Base-by-base conservation (phyloP, 83 land plant genomes). In the Picea abies region DNA sequence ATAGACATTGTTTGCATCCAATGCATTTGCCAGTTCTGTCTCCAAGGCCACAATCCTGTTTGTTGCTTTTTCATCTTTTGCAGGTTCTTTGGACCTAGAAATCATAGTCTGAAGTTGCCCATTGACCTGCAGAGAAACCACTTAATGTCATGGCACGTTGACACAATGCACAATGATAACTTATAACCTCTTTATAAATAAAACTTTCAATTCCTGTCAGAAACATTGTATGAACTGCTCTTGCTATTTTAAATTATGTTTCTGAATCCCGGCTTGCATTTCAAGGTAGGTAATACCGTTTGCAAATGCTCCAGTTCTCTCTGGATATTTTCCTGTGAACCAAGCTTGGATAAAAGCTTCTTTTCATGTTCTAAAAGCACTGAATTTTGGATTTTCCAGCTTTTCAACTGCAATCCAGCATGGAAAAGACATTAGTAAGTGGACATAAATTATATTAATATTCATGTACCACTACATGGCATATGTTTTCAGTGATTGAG, bases 11-110 rank as follows among this genome's bases (percentile, higher is more conserved):
- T 87, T 89, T 60, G 79, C 6, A 66, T 88, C 84, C 76, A 91
- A 76, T 58, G 95, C 84, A 81, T 91, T 86, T 52, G 95, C 91
- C 73, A 93, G 84, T 87, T 93, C 95, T 64, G 87, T 80, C 83
- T 91, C 95, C 85, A 93, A 82, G 35, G 93, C 91, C 52, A 90
- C 89, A 15, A 91, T 90, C 79, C 91, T 87, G 82, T 91, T 88
- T 61, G 88, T 47, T 62, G 95, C 82, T 82, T 91, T 90, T 29
- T 87, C 90, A 84, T 76, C 72, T 49, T 67, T 83, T 17, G 89
- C 72, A 83, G 84, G 76, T 79, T 89, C 91, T 20, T 86, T 87
- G 35, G 70, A 89, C 19, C 62, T 73, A 32, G 93, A 91, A 52
- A 82, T 87, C 49, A 81, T 86, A 60, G 47, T 84, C 72, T 84